Conservation (phyloP, 805 yeast genomes). For the Schwanniomyces pseudopolymorphus region DNA sequence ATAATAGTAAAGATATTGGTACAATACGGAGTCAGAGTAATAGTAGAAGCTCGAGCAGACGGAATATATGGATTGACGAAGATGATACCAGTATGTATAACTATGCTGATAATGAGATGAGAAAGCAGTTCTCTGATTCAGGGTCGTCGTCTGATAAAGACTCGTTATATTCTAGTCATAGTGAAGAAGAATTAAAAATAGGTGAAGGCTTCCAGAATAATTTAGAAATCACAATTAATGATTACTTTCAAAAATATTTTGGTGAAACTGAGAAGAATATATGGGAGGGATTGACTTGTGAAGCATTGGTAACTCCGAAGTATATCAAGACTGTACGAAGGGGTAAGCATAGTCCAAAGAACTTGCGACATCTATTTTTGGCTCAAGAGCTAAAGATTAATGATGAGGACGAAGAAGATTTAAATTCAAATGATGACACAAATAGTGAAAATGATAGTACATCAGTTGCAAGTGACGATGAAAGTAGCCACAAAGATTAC, state of each 20-base stretch:
- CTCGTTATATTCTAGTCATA: conserved; percentile 1
- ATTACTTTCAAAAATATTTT: conserved; percentile 8
- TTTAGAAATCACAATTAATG: background rate
- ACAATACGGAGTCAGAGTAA: background rate
- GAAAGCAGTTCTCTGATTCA: conserved; percentile 5
- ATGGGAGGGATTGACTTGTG: conserved; percentile 31
- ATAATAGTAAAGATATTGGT: background rate
- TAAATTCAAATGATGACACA: conserved; percentile 8
- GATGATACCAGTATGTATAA: conserved; percentile 23
- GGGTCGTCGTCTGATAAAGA: background rate
- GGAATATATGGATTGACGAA: conserved; percentile 15
- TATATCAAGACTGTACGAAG: conserved; percentile 51
- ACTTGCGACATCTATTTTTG: conserved; percentile 53
- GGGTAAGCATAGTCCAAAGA: conserved; percentile 45
- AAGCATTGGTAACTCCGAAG: conserved; percentile 52
- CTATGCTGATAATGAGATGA: conserved; percentile 20
- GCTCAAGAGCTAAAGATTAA: conserved; percentile 59
- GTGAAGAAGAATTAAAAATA: conserved; percentile 4
- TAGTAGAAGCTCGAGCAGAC: background rate
- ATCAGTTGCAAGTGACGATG: background rate
- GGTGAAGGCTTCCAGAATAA: background rate
- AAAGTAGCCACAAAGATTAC: background rate
- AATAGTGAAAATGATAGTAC: conserved; percentile 1
- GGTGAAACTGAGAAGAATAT: conserved; percentile 6
- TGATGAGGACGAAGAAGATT: conserved; percentile 5